Percentiles rank a stretch among this genome's conserved stretches.
phyloP scores from a whole-genome alignment of 2,329 filamentous ascomycete species.

The Aureobasidium leucospermi region DNA sequence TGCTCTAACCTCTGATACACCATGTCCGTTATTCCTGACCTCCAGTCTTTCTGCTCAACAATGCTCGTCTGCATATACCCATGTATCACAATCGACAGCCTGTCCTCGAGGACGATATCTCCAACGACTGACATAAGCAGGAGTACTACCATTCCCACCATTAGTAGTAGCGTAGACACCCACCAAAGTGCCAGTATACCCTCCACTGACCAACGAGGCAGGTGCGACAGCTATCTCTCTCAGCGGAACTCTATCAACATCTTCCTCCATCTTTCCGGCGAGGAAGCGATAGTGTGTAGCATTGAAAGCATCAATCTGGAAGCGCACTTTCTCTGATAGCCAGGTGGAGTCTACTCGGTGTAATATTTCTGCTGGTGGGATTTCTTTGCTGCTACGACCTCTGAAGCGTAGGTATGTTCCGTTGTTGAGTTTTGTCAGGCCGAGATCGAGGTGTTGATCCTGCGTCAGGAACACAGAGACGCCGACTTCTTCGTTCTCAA shows the following conservation, averaged over 20 bases:
- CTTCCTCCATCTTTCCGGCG: too few species aligned
- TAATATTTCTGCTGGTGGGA: too few species aligned
- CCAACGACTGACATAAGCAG: slow-evolving; percentile 45
- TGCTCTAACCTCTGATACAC: too few species aligned
- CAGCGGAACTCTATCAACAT: too few species aligned
- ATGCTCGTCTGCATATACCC: not conserved
- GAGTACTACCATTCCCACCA: slow-evolving; percentile 36
- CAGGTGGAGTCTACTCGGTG: too few species aligned
- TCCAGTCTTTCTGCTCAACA: too few species aligned
- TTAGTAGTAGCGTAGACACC: slow-evolving; percentile 49
- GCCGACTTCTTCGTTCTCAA: slow-evolving; percentile 41
- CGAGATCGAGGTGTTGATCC: slow-evolving; percentile 46
- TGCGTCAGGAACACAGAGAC: slow-evolving; percentile 46
- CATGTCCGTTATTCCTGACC: too few species aligned
- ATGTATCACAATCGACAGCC: not conserved
- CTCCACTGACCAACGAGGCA: too few species aligned
- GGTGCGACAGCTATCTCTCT: too few species aligned
- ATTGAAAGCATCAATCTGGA: too few species aligned
- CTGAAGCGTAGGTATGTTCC: slow-evolving; percentile 39
- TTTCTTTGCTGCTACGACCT: slow-evolving; percentile 13
- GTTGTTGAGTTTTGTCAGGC: slow-evolving; percentile 15
- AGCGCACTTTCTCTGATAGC: too few species aligned
- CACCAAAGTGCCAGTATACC: slow-evolving; percentile 34
- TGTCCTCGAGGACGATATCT: slow-evolving; percentile 28
- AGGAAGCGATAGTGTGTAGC: too few species aligned